Evolutionary conservation across 176 grass and related monocot species (phyloP).

Genomic region (Oropetium thomaeum): DNA sequence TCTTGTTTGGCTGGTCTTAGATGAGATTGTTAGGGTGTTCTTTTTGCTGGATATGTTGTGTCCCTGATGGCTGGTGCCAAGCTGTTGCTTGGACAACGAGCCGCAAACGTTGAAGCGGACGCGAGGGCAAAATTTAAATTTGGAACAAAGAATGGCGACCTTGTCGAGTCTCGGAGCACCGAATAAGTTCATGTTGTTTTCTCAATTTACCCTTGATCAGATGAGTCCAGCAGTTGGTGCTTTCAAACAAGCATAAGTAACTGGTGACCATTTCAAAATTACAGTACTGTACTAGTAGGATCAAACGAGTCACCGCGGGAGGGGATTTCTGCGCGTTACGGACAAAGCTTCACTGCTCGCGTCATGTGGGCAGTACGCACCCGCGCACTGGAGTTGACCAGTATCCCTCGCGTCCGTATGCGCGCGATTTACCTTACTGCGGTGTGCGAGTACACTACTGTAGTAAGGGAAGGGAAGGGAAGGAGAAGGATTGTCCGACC

Average conservation of each 20-base stretch:
- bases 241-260: too few relatives aligned
- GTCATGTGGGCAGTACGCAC: not conserved
- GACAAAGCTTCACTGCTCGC: not conserved
- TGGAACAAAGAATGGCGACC: too few relatives aligned
- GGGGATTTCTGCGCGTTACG: not conserved
- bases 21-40: not conserved
- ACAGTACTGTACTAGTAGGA: too few relatives aligned
- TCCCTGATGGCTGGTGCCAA: not conserved
- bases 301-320: not conserved
- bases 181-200: too few relatives aligned
- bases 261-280: too few relatives aligned
- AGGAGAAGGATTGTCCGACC: not conserved
- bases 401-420: not conserved
- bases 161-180: too few relatives aligned
- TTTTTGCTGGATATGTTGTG: not conserved
- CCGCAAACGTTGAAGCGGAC: not conserved
- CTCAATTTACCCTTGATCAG: too few relatives aligned
- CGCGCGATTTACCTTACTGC: not conserved
- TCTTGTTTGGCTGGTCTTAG: not conserved
- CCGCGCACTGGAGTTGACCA: not conserved
- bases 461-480: too few relatives aligned
- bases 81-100: not conserved
- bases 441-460: not conserved
- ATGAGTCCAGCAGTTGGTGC: too few relatives aligned
- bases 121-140: too few relatives aligned